phyloP scores from a whole-genome alignment of 495 filamentous ascomycete genomes.

The Penicillium dipodomyicola region DNA sequence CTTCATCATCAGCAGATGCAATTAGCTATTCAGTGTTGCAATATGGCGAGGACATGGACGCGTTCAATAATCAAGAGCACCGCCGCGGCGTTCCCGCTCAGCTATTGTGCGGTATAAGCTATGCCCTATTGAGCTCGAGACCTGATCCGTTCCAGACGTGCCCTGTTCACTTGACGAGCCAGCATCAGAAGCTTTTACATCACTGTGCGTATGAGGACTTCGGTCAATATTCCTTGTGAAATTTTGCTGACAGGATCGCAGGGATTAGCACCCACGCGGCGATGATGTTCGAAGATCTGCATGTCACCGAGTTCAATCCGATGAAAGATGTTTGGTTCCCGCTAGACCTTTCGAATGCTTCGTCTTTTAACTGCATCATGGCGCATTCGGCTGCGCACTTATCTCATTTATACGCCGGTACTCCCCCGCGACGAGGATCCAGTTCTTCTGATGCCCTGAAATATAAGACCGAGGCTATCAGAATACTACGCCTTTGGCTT shows the following conservation, averaged over 20 bases:
- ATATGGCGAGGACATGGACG: background rate
- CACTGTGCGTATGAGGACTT: slow-evolving; percentile 21
- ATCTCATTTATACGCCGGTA: slow-evolving; percentile 23
- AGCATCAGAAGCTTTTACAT: slow-evolving; percentile 31
- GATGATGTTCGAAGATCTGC: slow-evolving; percentile 32
- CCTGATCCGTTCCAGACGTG: slow-evolving; percentile 32
- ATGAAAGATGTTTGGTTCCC: slow-evolving; percentile 37
- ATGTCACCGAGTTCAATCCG: slow-evolving; percentile 27
- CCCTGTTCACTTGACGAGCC: slow-evolving; percentile 26
- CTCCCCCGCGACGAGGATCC: slow-evolving; percentile 14
- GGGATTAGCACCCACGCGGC: slow-evolving; percentile 31
- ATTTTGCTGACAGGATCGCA: slow-evolving; percentile 8
- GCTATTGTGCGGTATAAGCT: slow-evolving; percentile 16
- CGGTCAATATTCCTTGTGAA: background rate
- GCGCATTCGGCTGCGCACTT: slow-evolving; percentile 31
- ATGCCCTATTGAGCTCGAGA: slow-evolving; percentile 19
- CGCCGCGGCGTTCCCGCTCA: slow-evolving; percentile 13
- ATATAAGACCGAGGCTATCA: slow-evolving; percentile 21
- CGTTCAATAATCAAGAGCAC: background rate
- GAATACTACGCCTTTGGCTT: slow-evolving; percentile 26
- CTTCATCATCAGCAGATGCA: background rate
- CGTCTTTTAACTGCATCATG: slow-evolving; percentile 33
- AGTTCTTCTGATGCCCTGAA: slow-evolving; percentile 15
- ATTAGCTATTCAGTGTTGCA: slow-evolving; percentile 2
- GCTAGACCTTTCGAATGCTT: slow-evolving; percentile 31